Base-by-base conservation (phyloP, 768 basidiomycete species). In the Russula virescens region DNA sequence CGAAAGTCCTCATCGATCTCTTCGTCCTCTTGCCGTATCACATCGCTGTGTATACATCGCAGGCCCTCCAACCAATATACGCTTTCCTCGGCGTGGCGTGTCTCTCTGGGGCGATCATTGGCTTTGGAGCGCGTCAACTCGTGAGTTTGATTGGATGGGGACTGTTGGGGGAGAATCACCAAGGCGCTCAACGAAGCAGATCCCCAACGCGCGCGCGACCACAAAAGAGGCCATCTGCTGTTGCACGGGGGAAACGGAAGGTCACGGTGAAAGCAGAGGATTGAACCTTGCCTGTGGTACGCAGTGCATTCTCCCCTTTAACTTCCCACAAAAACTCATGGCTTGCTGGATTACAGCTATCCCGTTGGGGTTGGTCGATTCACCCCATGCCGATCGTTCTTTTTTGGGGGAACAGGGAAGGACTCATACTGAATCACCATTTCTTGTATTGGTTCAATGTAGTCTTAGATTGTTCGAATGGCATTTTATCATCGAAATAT, bases 11-110 rank as follows among this genome's bases (percentile, higher is more conserved):
- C 42, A 46, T 63, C 62, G 55, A 63, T 6, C 26, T 50, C 5
- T 60, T 49, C 38, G 48, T 57, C 51, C 1, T 58, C 38, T n/a
- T 60, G 25, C 67, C 67, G 7, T 66, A 58, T 57, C 65, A 28
- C 19, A 23, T 28, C 9, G 26, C 48, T 8, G 9, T 47, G 19
- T 66, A 63, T 23, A 3, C 58, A 11, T 18, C 56, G 9, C 58
- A 68, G 25, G 61, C 61, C 19, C 5, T 68, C 21, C 63, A 68
- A 55, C 67, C 67, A 13, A n/a, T 68, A 48, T 68, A 68, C 40
- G 58, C 55, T 7, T 66, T 68, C 58, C 11, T 68, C 7, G 67
- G 61, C 25, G 55, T 61, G 8, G 67, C 67, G 10, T 62, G 56
- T 38, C 51, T 68, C 50, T 54, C 38, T 18, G 67, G 67, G 3